Base-by-base conservation (phyloP, 306 rosid species). In the Glycine tomentella region DNA sequence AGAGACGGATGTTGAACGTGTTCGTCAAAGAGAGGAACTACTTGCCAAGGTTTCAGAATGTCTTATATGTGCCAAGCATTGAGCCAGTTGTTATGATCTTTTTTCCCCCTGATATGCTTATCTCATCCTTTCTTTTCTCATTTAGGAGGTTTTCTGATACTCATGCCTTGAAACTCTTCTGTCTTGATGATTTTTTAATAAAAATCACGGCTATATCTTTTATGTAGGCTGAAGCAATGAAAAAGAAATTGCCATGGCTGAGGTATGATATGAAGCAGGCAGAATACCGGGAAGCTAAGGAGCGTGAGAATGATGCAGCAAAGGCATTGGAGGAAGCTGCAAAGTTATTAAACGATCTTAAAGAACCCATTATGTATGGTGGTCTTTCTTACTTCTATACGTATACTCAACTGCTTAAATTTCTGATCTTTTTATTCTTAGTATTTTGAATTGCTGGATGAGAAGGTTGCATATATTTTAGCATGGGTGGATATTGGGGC, bases 201-300 rank as follows among this genome's bases (percentile, higher is more conserved):
- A 15, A 57, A 73, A 8, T 36, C 7, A 5, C 17, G 55, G 14
- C 34, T n/a, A 63, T 79, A 79, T 78, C 58, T 84, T 62, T 77
- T 73, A 6, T 85, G 75, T 58, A 95, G 99, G 97, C 85, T 14
- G 92, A 88, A 64, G 76, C 91, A 84, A 88, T 93, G 99, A 90
- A 82, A 83, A 95, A 93, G 92, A 93, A 95, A 88, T 62, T 93
- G 79, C 99, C 97, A 6, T 95, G 99, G 99, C 91, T 95, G 56
- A 85, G 69, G 86, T 95, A 93, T 78, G 99, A 95, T 80, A 90
- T 90, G 92, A 90, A 91, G 89, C 87, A 91, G 88, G 88, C 92
- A 7, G 94, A 95, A 78, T 95, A 93, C 75, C 61, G 86, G 79
- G 97, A 93, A 87, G 88, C 76, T 63, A 91, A 89, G 90, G 88